These are phyloP conservation scores for Alternaria sp. DNA, from an alignment of 2,329 filamentous ascomycete genomes.

Conservation along the genomic window DNA sequence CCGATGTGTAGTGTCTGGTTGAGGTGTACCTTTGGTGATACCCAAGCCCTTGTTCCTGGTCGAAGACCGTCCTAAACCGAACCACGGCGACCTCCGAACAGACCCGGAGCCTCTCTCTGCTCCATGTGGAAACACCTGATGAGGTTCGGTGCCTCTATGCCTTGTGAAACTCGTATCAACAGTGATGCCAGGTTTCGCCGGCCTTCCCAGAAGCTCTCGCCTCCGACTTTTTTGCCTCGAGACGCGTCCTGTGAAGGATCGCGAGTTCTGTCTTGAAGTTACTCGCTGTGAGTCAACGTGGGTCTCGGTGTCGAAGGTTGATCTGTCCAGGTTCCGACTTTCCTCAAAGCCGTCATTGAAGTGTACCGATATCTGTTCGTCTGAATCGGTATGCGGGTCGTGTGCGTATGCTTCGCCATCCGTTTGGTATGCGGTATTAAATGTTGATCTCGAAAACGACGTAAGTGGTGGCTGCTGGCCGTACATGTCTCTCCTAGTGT, in stretches of 20 bases:
- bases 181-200: slow-evolving; percentile 68
- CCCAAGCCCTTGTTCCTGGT: slow-evolving; percentile 46
- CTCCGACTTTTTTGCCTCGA: slow-evolving; percentile 64
- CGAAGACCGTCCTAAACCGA: slow-evolving; percentile 37
- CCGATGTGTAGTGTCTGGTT: slow-evolving; percentile 32
- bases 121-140: slow-evolving; percentile 55
- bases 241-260: slow-evolving; percentile 47
- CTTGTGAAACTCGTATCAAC: slow-evolving; percentile 74
- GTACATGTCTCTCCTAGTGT: slow-evolving; percentile 16
- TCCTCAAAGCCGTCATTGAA: slow-evolving; percentile 26
- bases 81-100: slow-evolving; percentile 42
- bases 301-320: slow-evolving; percentile 35
- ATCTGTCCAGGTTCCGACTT: slow-evolving; percentile 6
- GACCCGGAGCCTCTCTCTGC: slow-evolving; percentile 31
- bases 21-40: slow-evolving; percentile 48
- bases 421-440: slow-evolving; percentile 9
- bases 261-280: slow-evolving; percentile 44
- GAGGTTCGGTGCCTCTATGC: slow-evolving; percentile 55
- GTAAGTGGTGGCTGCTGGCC: slow-evolving; percentile 27
- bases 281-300: slow-evolving; percentile 39
- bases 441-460: slow-evolving; percentile 20
- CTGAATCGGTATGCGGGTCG: slow-evolving; percentile 17
- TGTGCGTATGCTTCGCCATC: slow-evolving; percentile 2
- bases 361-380: slow-evolving; percentile 40
- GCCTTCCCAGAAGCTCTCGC: slow-evolving; percentile 68